phyloP scores from a whole-genome alignment of 2,329 filamentous ascomycete species.

The Scedosporium dehoogii region DNA sequence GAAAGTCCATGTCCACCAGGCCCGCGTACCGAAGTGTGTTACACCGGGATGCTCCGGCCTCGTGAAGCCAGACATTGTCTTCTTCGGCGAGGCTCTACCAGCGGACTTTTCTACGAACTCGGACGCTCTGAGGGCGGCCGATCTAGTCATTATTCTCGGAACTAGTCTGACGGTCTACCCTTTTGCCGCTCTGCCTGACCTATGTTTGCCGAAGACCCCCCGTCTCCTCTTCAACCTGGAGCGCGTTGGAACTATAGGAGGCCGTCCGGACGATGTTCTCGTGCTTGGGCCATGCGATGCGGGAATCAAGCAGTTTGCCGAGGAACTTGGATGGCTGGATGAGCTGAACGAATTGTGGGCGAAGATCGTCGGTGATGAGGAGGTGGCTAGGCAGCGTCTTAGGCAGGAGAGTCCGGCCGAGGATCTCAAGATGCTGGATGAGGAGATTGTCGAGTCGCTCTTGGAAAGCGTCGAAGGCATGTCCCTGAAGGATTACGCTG shows the following conservation, averaged over 20 bases:
- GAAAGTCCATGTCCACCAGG: conserved; percentile 55
- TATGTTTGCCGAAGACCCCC: conserved; percentile 53
- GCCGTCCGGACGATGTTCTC: conserved; percentile 72
- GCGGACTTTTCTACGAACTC: conserved; percentile 23
- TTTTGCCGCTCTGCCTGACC: conserved; percentile 69
- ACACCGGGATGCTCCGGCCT: conserved; percentile 57
- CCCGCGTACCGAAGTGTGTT: conserved; percentile 61
- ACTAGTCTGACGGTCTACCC: conserved; percentile 83
- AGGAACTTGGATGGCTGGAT: conserved; percentile 72
- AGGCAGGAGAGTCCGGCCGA: conserved; percentile 19
- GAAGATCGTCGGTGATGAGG: conserved; percentile 50
- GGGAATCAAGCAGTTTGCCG: conserved; percentile 68
- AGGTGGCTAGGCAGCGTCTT: conserved; percentile 38
- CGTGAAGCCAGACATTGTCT: conserved; percentile 91
- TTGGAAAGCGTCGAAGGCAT: conserved; percentile 25
- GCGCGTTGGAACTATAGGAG: conserved; percentile 68
- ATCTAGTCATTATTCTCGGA: conserved; percentile 77
- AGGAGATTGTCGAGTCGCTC: conserved; percentile 34
- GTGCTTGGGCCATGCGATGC: conserved; percentile 74
- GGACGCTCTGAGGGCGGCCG: conserved; percentile 48
- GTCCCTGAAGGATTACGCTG: conserved; percentile 18
- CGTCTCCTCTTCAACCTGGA: conserved; percentile 84
- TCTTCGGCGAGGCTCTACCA: conserved; percentile 68
- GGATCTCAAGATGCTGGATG: conserved; percentile 23
- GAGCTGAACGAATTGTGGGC: conserved; percentile 75